Percentiles rank a stretch among this genome's conserved stretches.
These are phyloP conservation scores for Russula compacta DNA, from an alignment of 768 basidiomycete species.

Conservation along the genomic window DNA sequence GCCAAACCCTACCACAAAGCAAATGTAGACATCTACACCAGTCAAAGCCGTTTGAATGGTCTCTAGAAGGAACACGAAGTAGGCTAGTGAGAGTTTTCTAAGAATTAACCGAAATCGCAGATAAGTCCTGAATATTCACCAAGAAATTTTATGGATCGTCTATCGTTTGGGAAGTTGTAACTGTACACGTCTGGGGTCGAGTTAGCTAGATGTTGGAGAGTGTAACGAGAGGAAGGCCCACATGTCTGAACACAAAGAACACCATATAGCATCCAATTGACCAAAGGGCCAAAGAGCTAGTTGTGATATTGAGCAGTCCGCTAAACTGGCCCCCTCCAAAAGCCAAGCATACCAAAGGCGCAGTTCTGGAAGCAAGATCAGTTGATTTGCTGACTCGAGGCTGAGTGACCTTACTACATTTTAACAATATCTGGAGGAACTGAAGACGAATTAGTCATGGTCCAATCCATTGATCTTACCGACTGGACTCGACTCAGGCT, in stretches of 20 bases:
- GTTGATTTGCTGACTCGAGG: too few species aligned
- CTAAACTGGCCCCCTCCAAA: background rate
- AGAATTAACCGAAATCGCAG: background rate
- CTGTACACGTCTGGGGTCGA: background rate
- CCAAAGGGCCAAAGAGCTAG: constrained; percentile 12
- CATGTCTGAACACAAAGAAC: constrained; percentile 26
- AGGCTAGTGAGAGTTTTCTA: background rate
- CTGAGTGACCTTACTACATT: too few species aligned
- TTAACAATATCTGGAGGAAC: too few species aligned
- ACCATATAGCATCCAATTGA: constrained; percentile 26
- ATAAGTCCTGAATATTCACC: background rate
- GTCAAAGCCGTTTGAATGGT: background rate
- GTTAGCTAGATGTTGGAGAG: background rate
- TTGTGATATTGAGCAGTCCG: background rate
- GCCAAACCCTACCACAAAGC: constrained; percentile 7
- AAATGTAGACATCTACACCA: background rate
- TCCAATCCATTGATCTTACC: too few species aligned
- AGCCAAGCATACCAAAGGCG: background rate
- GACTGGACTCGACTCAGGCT: too few species aligned
- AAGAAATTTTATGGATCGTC: background rate
- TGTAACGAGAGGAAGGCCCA: background rate
- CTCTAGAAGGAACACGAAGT: background rate
- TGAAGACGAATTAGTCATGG: too few species aligned
- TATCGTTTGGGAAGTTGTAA: background rate
- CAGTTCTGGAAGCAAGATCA: background rate